Conservation (phyloP, 306 rosid species). For the Rubus idaeus region DNA sequence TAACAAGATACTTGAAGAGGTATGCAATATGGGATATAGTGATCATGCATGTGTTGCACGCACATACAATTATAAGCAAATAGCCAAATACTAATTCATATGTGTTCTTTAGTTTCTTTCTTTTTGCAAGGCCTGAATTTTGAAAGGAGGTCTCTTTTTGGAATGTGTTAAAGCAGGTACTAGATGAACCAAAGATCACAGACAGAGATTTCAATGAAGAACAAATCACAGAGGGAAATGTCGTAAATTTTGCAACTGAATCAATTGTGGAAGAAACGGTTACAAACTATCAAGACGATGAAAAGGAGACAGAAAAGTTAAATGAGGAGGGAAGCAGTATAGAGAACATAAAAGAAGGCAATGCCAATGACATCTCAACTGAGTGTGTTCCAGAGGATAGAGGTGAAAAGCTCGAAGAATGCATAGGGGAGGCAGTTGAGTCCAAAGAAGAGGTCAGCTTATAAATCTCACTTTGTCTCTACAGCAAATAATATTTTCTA, state of each 20-base stretch:
- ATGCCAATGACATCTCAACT: constrained; percentile 2
- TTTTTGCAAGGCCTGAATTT: neutral
- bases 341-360: constrained; percentile 19
- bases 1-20: neutral
- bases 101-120: neutral
- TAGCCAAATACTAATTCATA: too few relatives aligned
- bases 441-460: constrained; percentile 17
- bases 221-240: constrained; percentile 19
- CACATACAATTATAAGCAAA: neutral
- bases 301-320: constrained; percentile 23
- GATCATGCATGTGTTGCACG: neutral
- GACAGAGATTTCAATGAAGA: constrained; percentile 18
- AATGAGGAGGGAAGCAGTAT: constrained; percentile 22
- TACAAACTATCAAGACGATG: constrained; percentile 13
- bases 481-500: neutral
- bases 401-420: constrained; percentile 1
- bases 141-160: neutral
- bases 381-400: constrained; percentile 21
- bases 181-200: constrained; percentile 7
- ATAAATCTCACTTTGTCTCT: neutral
- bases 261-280: constrained; percentile 18
- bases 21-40: neutral
- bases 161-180: neutral
- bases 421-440: constrained; percentile 18
- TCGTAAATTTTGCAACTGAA: constrained; percentile 11